Evolutionary conservation across 108 stramenopile genomes (phyloP), one percentile per base, ranked within the genome.

Genomic region (Skeletonema marinoi): DNA sequence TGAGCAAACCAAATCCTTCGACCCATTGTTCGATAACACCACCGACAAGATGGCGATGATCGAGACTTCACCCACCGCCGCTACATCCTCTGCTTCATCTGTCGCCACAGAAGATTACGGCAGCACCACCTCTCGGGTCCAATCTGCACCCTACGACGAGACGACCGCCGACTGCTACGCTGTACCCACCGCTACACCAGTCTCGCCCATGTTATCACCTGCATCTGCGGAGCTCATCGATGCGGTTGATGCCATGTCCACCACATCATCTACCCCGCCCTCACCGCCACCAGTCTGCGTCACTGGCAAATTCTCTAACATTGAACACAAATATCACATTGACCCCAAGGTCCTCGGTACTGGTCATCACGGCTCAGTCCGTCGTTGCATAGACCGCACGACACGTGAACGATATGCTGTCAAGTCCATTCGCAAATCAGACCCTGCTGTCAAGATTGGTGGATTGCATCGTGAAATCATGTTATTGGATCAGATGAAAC

Each of bases 401-500:
- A 79, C 82, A 13, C 73, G 82, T 14, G n/a, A 75, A n/a, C 72
- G 60, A 33, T 83, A 54, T 21, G 82, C 82, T 7, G 70, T 83
- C 67, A 83, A 83, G 31, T 65, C 74, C 8, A 70, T 83, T 16
- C 73, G 56, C 16, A 83, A 79, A 32, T 33, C 68, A 2, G 62
- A 77, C 29, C 58, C 66, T 1, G 6, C 33, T 10, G 68, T 75
- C 30, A 68, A 80, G 30, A 21, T 68, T 13, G 42, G 32, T 39
- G 76, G 65, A 16, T 54, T 86, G 19, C 41, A 64, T n/a, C 72
- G 80, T 11, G 92, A 93, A 66, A 73, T 90, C 50, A 69, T 78
- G 6, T 59, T 88, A 19, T 62, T 93, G 65, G 25, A 67, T 14
- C 70, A 87, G 60, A 72, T 89, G 62, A 79, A 85, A 29, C 96